Base-by-base conservation (phyloP, 768 basidiomycete species). In the Suillus cothurnatus region DNA sequence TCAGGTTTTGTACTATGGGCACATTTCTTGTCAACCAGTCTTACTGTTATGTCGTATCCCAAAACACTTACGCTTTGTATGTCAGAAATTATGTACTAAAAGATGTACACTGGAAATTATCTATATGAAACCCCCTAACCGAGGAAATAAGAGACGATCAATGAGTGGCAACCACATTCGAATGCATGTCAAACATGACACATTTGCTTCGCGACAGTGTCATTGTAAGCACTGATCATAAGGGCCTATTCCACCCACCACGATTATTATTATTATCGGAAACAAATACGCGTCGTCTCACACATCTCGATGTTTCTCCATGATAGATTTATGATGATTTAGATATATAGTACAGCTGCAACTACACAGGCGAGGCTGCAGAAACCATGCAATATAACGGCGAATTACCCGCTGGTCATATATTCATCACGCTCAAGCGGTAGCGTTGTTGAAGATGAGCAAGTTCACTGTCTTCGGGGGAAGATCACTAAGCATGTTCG, bases 401-500 rank as follows among this genome's bases (percentile, higher is more conserved):
- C 56, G 58, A n/a, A 31, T 43, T 63, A 41, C 26, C 55, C 47
- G 55, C 66, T 56, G 32, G 47, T 5, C 1, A 34, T 34, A 39
- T 26, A n/a, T 49, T 11, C 17, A 61, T 38, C 61, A 39, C 31
- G 32, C 31, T 73, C 61, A 71, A 3, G 52, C 61, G 8, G 91
- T 92, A 7, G 85, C 88, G 69, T 94, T 94, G 82, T 94, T 94
- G 81, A 86, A 95, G 68, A 92, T 84, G 72, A 95, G 81, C 74
- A 87, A 67, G 80, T 95, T 94, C 49, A 84, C 79, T 4, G 92
- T 90, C 57, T 84, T 76, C 1, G 68, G 62, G 3, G 86, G 86
- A 11, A 79, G 67, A 12, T 84, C 81, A 0, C 63, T 32, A 14
- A 97, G 79, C 21, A 83, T 50, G 60, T 77, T 85, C 56, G 73